Percentiles rank a stretch among this genome's conserved stretches.
These are phyloP conservation scores for Penicillium hesseltinei DNA, from an alignment of 2,329 filamentous ascomycete genomes.

Conservation along the genomic window DNA sequence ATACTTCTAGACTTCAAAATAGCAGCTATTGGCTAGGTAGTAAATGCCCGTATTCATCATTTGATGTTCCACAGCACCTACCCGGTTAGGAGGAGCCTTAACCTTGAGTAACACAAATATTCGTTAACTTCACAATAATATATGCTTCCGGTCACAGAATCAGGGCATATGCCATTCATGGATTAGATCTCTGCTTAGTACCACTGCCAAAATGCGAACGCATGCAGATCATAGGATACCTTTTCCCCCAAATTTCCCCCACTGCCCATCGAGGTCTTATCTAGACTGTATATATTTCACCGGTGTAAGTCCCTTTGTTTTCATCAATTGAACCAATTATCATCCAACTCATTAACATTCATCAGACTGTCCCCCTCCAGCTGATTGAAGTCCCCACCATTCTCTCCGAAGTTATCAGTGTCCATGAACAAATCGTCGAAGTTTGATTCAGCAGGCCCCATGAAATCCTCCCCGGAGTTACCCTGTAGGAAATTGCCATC, in stretches of 20 bases:
- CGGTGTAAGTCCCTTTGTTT: background rate
- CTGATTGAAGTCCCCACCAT: slow-evolving; percentile 33
- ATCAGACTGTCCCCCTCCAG: slow-evolving; percentile 39
- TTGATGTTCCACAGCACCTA: background rate
- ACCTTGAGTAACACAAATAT: background rate
- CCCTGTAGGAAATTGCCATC: slow-evolving; percentile 21
- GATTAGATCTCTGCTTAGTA: background rate
- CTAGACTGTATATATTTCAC: background rate
- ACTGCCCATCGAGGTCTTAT: background rate
- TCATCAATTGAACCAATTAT: slow-evolving; percentile 40
- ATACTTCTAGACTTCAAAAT: background rate
- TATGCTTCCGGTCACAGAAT: background rate
- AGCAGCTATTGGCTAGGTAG: background rate
- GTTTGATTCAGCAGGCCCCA: slow-evolving; percentile 43
- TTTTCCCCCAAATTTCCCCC: background rate
- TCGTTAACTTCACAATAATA: background rate
- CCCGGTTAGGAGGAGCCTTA: background rate
- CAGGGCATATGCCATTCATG: background rate
- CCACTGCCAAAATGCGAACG: slow-evolving; percentile 10
- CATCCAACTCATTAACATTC: slow-evolving; percentile 42
- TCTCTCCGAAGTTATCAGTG: slow-evolving; percentile 37
- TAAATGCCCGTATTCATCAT: background rate
- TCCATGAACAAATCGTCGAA: slow-evolving; percentile 49
- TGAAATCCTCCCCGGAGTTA: slow-evolving; percentile 33
- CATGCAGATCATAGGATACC: slow-evolving; percentile 13